phyloP scores from a whole-genome alignment of 305 asterid species.

The Caryopteris hybrid region DNA sequence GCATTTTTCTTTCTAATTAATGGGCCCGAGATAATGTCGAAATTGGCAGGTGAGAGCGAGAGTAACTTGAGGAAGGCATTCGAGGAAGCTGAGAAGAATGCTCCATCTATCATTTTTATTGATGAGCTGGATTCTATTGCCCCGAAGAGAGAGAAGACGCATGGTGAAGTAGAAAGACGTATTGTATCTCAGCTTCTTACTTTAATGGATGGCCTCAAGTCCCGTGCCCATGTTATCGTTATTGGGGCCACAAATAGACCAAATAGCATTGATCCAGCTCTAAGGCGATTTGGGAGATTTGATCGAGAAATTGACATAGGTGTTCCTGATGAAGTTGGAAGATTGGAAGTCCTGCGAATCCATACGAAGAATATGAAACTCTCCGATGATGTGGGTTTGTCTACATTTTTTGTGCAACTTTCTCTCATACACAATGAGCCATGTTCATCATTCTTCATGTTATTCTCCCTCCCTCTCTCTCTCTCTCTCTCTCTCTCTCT shows the following conservation, averaged over 20 bases:
- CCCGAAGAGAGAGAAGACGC: conserved; percentile 48
- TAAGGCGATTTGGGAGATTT: conserved; percentile 51
- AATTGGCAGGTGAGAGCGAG: conserved; percentile 56
- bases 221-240: conserved; percentile 48
- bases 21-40: conserved; percentile 58
- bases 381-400: conserved; percentile 38
- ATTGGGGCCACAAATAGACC: conserved; percentile 55
- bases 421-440: neutral
- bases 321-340: conserved; percentile 48
- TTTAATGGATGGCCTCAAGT: conserved; percentile 48
- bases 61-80: conserved; percentile 54
- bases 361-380: conserved; percentile 53
- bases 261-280: conserved; percentile 44
- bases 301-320: conserved; percentile 52
- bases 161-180: conserved; percentile 49
- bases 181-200: conserved; percentile 53
- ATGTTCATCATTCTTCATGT: neutral
- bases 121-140: conserved; percentile 55
- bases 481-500: too few relatives aligned
- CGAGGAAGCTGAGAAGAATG: conserved; percentile 57
- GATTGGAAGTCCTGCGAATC: conserved; percentile 44
- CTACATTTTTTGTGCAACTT: neutral
- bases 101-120: conserved; percentile 48
- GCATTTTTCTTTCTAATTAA: conserved; percentile 48
- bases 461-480: too few relatives aligned